Evolutionary conservation across 208 protist genomes (phyloP).

Genomic region (Trichomonas vaginalis): DNA sequence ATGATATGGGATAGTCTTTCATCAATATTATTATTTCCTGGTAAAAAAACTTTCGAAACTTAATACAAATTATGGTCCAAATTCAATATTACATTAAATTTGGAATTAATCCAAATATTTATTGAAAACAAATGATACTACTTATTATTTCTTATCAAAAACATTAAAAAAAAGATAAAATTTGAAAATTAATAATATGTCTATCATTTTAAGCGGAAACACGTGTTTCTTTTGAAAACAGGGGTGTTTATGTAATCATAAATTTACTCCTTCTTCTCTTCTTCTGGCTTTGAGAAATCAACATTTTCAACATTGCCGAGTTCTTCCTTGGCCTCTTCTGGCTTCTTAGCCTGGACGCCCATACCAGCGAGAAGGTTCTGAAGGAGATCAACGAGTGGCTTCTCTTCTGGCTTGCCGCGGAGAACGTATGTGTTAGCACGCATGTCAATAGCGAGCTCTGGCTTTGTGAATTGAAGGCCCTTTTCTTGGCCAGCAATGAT

Average conservation of each 20-base stretch:
- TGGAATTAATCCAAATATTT: not conserved
- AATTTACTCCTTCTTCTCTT: not conserved
- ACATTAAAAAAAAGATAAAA: not conserved
- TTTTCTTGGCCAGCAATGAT: not conserved
- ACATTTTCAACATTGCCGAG: constrained; percentile 3
- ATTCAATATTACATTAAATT: not conserved
- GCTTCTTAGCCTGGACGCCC: not conserved
- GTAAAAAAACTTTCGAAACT: not conserved
- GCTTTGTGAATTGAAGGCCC: not conserved
- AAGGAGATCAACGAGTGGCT: not conserved
- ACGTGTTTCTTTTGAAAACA: not conserved
- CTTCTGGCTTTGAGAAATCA: not conserved
- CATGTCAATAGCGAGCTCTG: constrained; percentile 1
- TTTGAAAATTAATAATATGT: not conserved
- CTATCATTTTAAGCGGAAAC: not conserved
- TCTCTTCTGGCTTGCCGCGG: not conserved
- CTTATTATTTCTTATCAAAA: too few relatives aligned
- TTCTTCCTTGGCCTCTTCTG: not conserved
- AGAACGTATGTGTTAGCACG: constrained; percentile 2
- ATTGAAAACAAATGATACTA: too few relatives aligned
- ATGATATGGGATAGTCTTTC: too few relatives aligned
- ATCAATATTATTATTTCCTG: not conserved
- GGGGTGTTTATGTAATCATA: not conserved
- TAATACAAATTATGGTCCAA: not conserved
- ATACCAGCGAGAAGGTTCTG: not conserved